Percentiles rank a stretch among this genome's conserved stretches.
Conservation (phyloP, 495 filamentous ascomycete genomes). For the Schizothecium vesticola region DNA sequence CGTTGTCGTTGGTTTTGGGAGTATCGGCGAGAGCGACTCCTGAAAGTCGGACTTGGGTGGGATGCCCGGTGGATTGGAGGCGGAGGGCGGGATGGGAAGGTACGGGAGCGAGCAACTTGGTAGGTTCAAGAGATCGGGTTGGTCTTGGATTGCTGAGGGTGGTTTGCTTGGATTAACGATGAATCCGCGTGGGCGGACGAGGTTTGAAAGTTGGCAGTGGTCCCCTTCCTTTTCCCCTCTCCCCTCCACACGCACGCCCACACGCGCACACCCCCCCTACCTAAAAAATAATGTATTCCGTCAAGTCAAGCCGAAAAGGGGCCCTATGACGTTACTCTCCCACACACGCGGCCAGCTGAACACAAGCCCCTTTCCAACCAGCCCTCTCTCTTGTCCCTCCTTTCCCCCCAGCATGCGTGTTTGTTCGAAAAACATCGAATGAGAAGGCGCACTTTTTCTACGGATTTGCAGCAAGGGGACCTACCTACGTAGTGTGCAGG, state of each 20-base stretch:
- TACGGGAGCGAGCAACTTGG: not conserved
- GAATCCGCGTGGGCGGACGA: slow-evolving; percentile 8
- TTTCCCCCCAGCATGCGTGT: not conserved
- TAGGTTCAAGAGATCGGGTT: not conserved
- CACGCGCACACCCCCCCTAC: not conserved
- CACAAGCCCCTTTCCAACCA: not conserved
- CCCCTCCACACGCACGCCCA: not conserved
- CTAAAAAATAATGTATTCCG: not conserved
- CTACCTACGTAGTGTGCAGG: no score
- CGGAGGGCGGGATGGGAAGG: not conserved
- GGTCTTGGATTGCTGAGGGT: not conserved
- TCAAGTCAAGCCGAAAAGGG: slow-evolving; percentile 12
- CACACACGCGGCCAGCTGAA: slow-evolving; percentile 9
- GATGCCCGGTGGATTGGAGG: not conserved
- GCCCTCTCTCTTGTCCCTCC: not conserved
- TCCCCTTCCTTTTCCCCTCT: slow-evolving; percentile 9
- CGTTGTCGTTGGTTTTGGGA: not conserved
- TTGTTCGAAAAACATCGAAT: not conserved
- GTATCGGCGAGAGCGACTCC: not conserved
- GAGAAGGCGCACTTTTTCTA: not conserved
- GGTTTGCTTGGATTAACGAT: not conserved
- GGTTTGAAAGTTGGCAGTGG: slow-evolving; percentile 23
- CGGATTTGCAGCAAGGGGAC: not conserved
- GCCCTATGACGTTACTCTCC: slow-evolving; percentile 29
- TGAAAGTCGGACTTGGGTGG: not conserved